Conservation (phyloP, 345 rosid species). For the Syzygium oleosum region DNA sequence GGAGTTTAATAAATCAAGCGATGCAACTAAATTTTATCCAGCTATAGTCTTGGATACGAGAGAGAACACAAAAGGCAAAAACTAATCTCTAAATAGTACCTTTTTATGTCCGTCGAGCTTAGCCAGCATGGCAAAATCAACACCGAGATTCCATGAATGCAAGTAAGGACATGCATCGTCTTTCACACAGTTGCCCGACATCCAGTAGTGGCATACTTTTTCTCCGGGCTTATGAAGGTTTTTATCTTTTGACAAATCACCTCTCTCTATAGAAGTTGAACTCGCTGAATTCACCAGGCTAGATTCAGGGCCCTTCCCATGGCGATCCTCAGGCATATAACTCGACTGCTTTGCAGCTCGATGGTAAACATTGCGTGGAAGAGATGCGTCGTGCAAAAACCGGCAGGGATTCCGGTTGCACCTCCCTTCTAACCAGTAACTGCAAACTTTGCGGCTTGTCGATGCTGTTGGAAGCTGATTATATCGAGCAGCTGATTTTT, state of each 20-base stretch:
- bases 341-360: neutral
- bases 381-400: slow-evolving; percentile 8
- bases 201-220: slow-evolving; percentile 14
- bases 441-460: neutral
- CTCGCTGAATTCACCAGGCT: neutral
- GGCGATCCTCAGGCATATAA: neutral
- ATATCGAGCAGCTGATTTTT: neutral
- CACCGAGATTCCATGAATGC: slow-evolving; percentile 18
- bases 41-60: neutral
- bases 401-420: slow-evolving; percentile 29
- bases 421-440: slow-evolving; percentile 6
- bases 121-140: slow-evolving; percentile 20
- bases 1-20: too few species aligned
- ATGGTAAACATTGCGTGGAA: neutral
- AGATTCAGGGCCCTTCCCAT: neutral
- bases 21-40: neutral
- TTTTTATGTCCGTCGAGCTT: slow-evolving; percentile 24
- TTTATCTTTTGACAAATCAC: neutral
- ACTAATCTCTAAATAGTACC: slow-evolving; percentile 4
- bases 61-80: neutral
- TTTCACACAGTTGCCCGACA: slow-evolving; percentile 14
- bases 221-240: neutral
- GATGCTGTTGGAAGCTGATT: neutral
- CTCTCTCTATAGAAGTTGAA: neutral
- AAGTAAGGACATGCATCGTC: slow-evolving; percentile 18